A percentile compares a stretch with the other conserved stretches of the same genome.
Evolutionary conservation across 345 rosid species (phyloP).

Genomic region (Odontarrhena argentea): DNA sequence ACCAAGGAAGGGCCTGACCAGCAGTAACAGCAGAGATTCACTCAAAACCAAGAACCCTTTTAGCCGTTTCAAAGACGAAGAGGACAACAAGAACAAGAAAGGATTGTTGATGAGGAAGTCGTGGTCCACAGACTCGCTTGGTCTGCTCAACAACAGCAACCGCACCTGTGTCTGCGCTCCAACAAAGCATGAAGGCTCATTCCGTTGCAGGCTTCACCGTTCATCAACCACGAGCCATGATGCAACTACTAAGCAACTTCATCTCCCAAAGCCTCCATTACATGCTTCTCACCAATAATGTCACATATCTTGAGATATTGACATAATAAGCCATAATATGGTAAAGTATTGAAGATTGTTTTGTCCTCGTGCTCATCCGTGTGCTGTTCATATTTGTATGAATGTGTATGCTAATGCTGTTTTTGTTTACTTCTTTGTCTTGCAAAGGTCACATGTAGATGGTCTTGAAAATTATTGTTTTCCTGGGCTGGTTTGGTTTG

Average conservation of each 20-base stretch:
- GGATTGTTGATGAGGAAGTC: slow-evolving; percentile 40
- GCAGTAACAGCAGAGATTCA: slow-evolving; percentile 31
- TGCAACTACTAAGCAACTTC: slow-evolving; percentile 26
- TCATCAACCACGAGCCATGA: slow-evolving; percentile 30
- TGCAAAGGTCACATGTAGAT: neutral
- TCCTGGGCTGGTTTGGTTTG: slow-evolving; percentile 11
- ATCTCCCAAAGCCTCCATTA: slow-evolving; percentile 35
- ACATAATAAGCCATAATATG: no score
- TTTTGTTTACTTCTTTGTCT: neutral
- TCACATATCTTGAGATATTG: neutral
- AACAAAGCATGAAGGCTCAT: slow-evolving; percentile 41
- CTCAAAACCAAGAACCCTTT: slow-evolving; percentile 33
- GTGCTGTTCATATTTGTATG: neutral
- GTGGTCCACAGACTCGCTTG: slow-evolving; percentile 42
- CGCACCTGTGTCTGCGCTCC: slow-evolving; percentile 35
- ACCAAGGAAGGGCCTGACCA: slow-evolving; percentile 26
- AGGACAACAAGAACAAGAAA: slow-evolving; percentile 10
- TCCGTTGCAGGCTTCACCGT: slow-evolving; percentile 44
- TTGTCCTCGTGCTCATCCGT: neutral
- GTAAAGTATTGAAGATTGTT: no score
- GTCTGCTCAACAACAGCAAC: slow-evolving; percentile 32
- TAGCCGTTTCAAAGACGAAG: slow-evolving; percentile 31
- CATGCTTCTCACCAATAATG: slow-evolving; percentile 31
- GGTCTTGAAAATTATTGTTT: neutral
- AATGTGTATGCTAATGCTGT: neutral